phyloP scores from a whole-genome alignment of 2,329 filamentous ascomycete species.

The Uncinocarpus reesii region DNA sequence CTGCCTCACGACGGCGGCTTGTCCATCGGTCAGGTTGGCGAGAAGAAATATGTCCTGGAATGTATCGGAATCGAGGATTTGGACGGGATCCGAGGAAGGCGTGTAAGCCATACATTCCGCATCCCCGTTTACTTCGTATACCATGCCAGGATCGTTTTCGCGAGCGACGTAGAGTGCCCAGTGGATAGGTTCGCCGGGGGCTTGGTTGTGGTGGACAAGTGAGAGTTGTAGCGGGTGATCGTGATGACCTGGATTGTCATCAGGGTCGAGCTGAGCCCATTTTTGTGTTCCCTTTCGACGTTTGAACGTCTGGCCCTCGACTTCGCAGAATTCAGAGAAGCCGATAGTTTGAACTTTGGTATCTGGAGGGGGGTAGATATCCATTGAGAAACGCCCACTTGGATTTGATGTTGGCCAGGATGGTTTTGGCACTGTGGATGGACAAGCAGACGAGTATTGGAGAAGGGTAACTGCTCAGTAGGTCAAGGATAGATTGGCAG shows the following conservation, averaged over 20 bases:
- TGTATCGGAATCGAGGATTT: conserved; percentile 12
- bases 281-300: conserved; percentile 16
- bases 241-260: neutral
- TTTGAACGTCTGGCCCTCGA: conserved; percentile 18
- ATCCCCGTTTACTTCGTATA: conserved; percentile 24
- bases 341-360: conserved; percentile 17
- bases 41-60: conserved; percentile 18
- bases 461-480: no score
- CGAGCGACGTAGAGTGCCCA: conserved; percentile 22
- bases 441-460: no score
- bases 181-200: conserved; percentile 18
- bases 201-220: conserved; percentile 20
- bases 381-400: no score
- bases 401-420: no score
- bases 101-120: conserved; percentile 22
- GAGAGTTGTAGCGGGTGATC: conserved; percentile 16
- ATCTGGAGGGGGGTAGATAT: no score
- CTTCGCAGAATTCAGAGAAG: conserved; percentile 18
- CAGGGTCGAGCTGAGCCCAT: conserved; percentile 13
- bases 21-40: conserved; percentile 16
- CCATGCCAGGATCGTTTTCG: conserved; percentile 22
- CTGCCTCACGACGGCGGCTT: conserved; percentile 16
- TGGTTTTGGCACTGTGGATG: no score
- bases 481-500: no score
- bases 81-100: conserved; percentile 12